Conservation (phyloP, 768 basidiomycete species). For the Scleroderma bovista region DNA sequence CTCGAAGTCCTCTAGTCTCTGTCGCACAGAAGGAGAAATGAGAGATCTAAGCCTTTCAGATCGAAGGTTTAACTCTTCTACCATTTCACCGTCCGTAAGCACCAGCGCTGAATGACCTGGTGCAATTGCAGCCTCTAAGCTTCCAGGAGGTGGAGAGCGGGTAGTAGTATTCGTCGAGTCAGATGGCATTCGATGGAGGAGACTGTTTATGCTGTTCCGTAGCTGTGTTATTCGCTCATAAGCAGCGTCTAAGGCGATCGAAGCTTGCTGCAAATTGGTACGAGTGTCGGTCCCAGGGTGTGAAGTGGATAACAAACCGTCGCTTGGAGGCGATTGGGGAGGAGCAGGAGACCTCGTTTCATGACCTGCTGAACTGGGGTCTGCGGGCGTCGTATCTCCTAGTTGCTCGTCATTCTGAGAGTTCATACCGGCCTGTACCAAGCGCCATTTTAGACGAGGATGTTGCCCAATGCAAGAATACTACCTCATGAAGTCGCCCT, state of each 20-base stretch:
- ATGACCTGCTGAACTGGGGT: conserved; percentile 9
- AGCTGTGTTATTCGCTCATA: conserved; percentile 52
- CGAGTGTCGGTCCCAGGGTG: conserved; percentile 24
- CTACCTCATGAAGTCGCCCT: not conserved
- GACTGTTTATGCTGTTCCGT: conserved; percentile 43
- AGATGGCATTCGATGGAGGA: conserved; percentile 37
- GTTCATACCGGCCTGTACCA: conserved; percentile 14
- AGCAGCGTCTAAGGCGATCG: conserved; percentile 48
- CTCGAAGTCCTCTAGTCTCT: conserved; percentile 30
- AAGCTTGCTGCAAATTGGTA: conserved; percentile 42
- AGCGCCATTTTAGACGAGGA: not conserved
- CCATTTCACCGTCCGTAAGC: conserved; percentile 20
- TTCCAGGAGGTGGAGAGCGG: conserved; percentile 7
- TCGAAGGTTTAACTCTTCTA: conserved; percentile 24
- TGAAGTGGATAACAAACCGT: conserved; percentile 9
- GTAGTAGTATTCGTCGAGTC: conserved; percentile 13
- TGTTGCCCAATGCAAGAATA: not conserved
- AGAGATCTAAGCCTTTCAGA: conserved; percentile 26
- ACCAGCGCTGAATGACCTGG: conserved; percentile 27
- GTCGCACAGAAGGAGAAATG: conserved; percentile 24
- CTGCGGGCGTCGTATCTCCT: conserved; percentile 5
- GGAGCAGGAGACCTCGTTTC: conserved; percentile 11
- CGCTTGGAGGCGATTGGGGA: conserved; percentile 7
- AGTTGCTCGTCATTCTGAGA: conserved; percentile 9
- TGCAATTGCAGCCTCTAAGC: conserved; percentile 20